Conservation (phyloP, 75 land plant genomes). For the Picea sitchensis region DNA sequence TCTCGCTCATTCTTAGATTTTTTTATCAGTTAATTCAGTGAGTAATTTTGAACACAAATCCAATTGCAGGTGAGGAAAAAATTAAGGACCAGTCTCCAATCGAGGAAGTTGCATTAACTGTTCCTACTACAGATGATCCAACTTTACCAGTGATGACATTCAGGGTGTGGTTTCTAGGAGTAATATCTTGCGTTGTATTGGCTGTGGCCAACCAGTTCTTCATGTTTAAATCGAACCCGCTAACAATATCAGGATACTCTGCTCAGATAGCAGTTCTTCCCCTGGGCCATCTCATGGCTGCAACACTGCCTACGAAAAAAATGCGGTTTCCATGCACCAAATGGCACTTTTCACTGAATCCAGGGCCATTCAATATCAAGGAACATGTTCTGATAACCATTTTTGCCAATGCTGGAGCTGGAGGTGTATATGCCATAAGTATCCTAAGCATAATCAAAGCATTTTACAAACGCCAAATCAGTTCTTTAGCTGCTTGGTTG, state of each 20-base stretch:
- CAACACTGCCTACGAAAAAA: conserved; percentile 33
- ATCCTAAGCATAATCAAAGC: conserved; percentile 71
- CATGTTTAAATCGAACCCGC: conserved; percentile 40
- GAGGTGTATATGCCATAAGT: conserved; percentile 53
- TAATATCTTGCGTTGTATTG: conserved; percentile 42
- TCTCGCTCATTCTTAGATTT: no score
- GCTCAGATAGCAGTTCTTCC: conserved; percentile 65
- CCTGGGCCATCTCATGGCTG: conserved; percentile 66
- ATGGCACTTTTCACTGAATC: conserved; percentile 65
- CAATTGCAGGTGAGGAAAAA: neutral
- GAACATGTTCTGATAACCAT: conserved; percentile 90
- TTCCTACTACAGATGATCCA: conserved; percentile 65
- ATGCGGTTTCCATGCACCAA: conserved; percentile 32
- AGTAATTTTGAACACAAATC: no score
- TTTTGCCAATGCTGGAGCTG: conserved; percentile 69
- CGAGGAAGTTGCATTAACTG: conserved; percentile 79
- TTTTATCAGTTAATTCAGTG: no score
- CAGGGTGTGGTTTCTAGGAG: conserved; percentile 73
- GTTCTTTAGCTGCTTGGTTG: conserved; percentile 45
- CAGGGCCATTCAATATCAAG: conserved; percentile 86
- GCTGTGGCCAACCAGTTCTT: conserved; percentile 71
- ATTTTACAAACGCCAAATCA: conserved; percentile 58
- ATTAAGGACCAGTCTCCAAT: conserved; percentile 46
- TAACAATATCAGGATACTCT: conserved; percentile 33
- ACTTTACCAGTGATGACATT: conserved; percentile 57